phyloP scores from a whole-genome alignment of 1,284 basidiomycete species.

The Somion occarium region DNA sequence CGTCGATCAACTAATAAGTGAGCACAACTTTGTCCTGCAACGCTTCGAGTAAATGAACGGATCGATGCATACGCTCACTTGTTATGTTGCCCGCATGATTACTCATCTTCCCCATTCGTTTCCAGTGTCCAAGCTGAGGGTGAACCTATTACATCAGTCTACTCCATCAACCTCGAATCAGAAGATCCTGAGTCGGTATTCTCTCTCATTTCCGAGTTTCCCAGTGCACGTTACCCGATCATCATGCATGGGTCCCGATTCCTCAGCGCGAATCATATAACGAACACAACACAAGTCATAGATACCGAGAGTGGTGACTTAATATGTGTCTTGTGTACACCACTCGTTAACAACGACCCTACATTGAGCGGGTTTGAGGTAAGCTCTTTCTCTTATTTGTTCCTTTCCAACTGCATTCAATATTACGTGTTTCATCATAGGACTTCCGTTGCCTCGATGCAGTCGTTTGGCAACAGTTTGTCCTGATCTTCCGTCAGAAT shows the following conservation, averaged over 20 bases:
- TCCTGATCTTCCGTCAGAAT: conserved; percentile 25
- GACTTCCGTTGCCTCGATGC: conserved; percentile 28
- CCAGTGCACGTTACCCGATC: conserved; percentile 16
- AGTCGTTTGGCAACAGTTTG: conserved; percentile 28
- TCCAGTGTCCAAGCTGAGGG: background rate
- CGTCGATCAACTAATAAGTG: background rate
- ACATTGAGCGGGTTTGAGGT: conserved; percentile 17
- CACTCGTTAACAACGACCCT: conserved; percentile 18
- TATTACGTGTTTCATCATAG: too few species aligned
- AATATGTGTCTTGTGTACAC: conserved; percentile 17
- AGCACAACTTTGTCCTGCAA: background rate
- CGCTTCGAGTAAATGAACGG: background rate
- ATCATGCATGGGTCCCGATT: conserved; percentile 19
- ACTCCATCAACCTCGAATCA: conserved; percentile 15
- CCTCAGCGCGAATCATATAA: conserved; percentile 17
- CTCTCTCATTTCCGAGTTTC: conserved; percentile 13
- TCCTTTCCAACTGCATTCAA: background rate
- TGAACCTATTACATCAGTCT: conserved; percentile 11
- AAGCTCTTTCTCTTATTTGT: conserved; percentile 9
- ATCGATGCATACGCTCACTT: background rate
- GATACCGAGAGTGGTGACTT: conserved; percentile 17
- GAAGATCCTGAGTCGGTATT: conserved; percentile 10
- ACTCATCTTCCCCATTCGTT: background rate
- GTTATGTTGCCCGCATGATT: conserved; percentile 8
- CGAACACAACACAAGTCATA: conserved; percentile 16